Evolutionary conservation across 768 basidiomycete genomes (phyloP).

Genomic region (Dacryopinax primogenitus): DNA sequence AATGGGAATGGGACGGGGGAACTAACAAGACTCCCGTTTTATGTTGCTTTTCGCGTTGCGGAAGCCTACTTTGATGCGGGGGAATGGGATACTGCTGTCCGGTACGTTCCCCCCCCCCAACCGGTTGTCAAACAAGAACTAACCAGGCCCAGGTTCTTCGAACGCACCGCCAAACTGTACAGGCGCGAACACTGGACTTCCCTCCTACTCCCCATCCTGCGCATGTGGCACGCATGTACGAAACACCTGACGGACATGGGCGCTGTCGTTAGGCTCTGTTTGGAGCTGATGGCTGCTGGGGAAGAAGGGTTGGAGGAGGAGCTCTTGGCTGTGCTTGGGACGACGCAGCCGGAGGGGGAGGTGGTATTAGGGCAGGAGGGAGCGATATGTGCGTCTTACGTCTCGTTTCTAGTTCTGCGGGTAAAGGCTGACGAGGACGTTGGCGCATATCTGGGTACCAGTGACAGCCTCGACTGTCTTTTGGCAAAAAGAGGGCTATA

Average conservation of each 20-base stretch:
- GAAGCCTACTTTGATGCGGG: slow-evolving; percentile 67
- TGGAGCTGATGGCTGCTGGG: slow-evolving; percentile 79
- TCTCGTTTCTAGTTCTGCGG: slow-evolving; percentile 41
- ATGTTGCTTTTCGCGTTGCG: slow-evolving; percentile 83
- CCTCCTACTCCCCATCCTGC: slow-evolving; percentile 60
- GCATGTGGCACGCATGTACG: slow-evolving; percentile 73
- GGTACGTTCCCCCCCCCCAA: slow-evolving; percentile 34
- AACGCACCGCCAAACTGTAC: slow-evolving; percentile 80
- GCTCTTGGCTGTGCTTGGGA: slow-evolving; percentile 59
- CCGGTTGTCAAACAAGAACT: not conserved
- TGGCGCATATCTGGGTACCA: slow-evolving; percentile 21
- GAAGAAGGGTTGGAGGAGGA: slow-evolving; percentile 47
- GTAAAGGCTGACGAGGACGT: slow-evolving; percentile 28
- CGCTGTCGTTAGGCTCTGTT: slow-evolving; percentile 55
- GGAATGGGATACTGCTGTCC: slow-evolving; percentile 77
- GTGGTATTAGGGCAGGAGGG: slow-evolving; percentile 45
- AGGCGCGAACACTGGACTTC: slow-evolving; percentile 69
- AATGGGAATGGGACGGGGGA: slow-evolving; percentile 30
- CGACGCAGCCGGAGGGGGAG: slow-evolving; percentile 37
- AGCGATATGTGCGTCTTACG: not conserved
- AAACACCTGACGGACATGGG: slow-evolving; percentile 66
- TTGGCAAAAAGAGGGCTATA: slow-evolving; percentile 49
- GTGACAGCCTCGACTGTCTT: slow-evolving; percentile 59
- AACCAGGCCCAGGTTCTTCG: slow-evolving; percentile 56
- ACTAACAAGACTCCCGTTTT: slow-evolving; percentile 74